Base-by-base conservation (phyloP, 1,284 basidiomycete genomes). In the Ceratobasidium sp. region DNA sequence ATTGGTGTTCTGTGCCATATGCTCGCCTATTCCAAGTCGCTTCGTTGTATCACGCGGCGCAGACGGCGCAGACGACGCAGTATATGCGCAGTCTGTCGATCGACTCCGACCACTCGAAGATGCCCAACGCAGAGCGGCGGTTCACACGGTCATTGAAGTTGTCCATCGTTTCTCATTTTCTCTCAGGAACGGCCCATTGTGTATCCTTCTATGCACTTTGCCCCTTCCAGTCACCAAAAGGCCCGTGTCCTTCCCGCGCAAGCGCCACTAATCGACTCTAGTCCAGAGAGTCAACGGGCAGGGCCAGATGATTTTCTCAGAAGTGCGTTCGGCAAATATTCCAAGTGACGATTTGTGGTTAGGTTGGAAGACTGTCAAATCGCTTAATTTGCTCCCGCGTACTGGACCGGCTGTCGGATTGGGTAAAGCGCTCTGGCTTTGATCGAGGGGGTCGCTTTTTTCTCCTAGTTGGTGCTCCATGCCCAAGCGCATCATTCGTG, bases 341-440 rank as follows among this genome's bases (percentile, higher is more conserved):
- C n/a, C 53, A 21, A 21, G 32, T 36, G 32, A 32, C 18, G n/a
- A 57, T 18, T 18, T 14, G 32, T n/a, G 53, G 53, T 36, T 57
- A 57, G 53, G 6, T 21, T 18, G 16, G 32, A n/a, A 34, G 16
- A 3, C 53, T 57, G 53, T 6, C 14, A 57, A 57, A 57, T 55
- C 26, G 28, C 12, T 30, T 32, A n/a, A n/a, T 57, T 36, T 57
- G 18, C 32, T 32, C 32, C 53, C 53, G 32, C 21, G 16, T 36
- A n/a, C 18, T 32, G 14, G 32, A 18, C 4, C 53, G 1, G 16
- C 32, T n/a, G 53, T 57, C 32, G 32, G 53, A 57, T 57, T 57
- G 53, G 53, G 53, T 57, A 57, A 57, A 57, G 53, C 53, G 53
- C 21, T 57, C 53, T 28, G 32, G n/a, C 53, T 57, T 57, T 57